A percentile compares a stretch with the other conserved stretches of the same genome.
Evolutionary conservation across 176 grass and related monocot species (phyloP).

Genomic region (Musa acuminata): DNA sequence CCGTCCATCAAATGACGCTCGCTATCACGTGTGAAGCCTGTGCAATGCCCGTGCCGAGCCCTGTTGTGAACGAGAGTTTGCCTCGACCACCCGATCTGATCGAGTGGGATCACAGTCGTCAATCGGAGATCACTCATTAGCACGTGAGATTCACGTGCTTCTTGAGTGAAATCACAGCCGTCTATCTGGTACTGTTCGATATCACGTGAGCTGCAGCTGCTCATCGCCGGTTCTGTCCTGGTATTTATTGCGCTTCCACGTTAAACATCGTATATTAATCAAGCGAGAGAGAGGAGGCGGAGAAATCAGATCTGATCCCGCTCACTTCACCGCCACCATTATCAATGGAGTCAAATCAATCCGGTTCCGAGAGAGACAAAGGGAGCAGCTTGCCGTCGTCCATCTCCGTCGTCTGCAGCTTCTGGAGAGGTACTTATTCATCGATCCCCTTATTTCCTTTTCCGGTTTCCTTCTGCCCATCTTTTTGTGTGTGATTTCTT

Average conservation of each 20-base stretch:
- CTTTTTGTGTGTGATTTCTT: neutral
- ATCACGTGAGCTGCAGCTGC: neutral
- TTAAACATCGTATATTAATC: neutral
- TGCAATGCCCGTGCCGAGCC: too few species aligned
- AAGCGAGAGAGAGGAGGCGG: neutral
- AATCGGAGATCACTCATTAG: neutral
- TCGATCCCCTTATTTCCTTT: neutral
- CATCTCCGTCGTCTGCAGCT: slow-evolving; percentile 69
- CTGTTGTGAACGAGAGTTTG: too few species aligned
- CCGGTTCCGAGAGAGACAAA: slow-evolving; percentile 24
- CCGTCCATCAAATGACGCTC: too few species aligned
- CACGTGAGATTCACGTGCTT: neutral
- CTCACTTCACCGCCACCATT: neutral
- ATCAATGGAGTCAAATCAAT: neutral
- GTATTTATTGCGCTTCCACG: neutral
- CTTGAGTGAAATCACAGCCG: neutral
- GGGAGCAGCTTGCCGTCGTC: slow-evolving; percentile 41
- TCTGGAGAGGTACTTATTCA: slow-evolving; percentile 74
- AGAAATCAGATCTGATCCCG: slow-evolving; percentile 4
- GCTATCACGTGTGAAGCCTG: too few species aligned
- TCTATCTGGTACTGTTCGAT: neutral
- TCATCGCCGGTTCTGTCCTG: neutral
- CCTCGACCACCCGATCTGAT: too few species aligned
- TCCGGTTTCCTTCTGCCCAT: neutral
- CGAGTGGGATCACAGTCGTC: too few species aligned